Conservation (phyloP, 2,329 filamentous ascomycete genomes). For the Onygenales sp. region DNA sequence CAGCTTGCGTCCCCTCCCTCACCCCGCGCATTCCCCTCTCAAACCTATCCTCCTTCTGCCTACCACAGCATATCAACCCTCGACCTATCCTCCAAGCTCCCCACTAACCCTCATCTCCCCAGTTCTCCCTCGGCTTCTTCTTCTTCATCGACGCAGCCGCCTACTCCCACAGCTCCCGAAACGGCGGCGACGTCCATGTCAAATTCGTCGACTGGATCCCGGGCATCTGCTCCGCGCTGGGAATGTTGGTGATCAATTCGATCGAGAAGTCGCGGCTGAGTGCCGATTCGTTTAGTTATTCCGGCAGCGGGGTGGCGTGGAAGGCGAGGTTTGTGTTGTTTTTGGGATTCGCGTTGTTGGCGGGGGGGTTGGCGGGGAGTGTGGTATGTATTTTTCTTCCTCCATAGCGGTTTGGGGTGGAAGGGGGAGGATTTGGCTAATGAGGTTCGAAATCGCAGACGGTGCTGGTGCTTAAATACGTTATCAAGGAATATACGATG, state of each 20-base stretch:
- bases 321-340: slow-evolving; percentile 60
- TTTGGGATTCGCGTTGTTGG: slow-evolving; percentile 59
- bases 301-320: slow-evolving; percentile 58
- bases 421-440: not conserved
- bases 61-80: not conserved
- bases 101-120: not conserved
- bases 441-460: slow-evolving; percentile 28
- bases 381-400: slow-evolving; percentile 36
- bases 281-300: slow-evolving; percentile 56
- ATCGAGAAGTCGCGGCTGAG: slow-evolving; percentile 59
- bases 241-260: slow-evolving; percentile 64
- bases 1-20: slow-evolving; percentile 2
- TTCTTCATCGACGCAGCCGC: slow-evolving; percentile 58
- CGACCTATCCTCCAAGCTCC: not conserved
- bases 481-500: slow-evolving; percentile 50
- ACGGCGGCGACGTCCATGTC: slow-evolving; percentile 54
- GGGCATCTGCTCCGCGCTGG: slow-evolving; percentile 58
- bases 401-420: not conserved
- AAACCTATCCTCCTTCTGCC: not conserved
- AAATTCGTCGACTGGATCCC: slow-evolving; percentile 66
- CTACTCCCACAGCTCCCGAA: slow-evolving; percentile 53
- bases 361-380: slow-evolving; percentile 57
- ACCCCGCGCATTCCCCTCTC: slow-evolving; percentile 5
- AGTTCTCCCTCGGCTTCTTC: slow-evolving; percentile 64
- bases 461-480: slow-evolving; percentile 59